Conservation (phyloP, 768 basidiomycete species). For the Russula dissimulans region DNA sequence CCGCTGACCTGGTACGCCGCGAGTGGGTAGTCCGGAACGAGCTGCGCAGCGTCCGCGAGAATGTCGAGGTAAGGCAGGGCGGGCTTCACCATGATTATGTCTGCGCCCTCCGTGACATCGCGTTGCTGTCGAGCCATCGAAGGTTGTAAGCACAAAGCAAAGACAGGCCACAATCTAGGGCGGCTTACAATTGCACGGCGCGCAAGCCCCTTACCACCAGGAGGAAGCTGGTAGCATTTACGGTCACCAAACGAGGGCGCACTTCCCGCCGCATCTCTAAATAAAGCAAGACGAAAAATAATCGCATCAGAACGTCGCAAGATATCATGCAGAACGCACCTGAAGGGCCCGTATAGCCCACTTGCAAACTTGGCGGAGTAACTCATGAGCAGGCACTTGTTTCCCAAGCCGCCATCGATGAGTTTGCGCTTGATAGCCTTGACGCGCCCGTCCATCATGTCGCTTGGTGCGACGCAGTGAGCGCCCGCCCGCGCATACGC, state of each 20-base stretch:
- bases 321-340: conserved; percentile 37
- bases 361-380: conserved; percentile 99
- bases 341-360: conserved; percentile 90
- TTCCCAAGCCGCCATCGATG: conserved; percentile 76
- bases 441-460: conserved; percentile 99
- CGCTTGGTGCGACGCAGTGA: conserved; percentile 95
- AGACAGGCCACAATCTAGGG: neutral
- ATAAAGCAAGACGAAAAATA: neutral
- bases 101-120: conserved; percentile 85
- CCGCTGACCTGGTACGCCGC: conserved; percentile 98
- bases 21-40: conserved; percentile 82
- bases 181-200: conserved; percentile 79
- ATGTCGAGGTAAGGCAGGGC: conserved; percentile 94
- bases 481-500: conserved; percentile 93
- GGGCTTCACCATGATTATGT: conserved; percentile 99
- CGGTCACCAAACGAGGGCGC: conserved; percentile 91
- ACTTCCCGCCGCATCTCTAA: conserved; percentile 93
- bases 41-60: conserved; percentile 75
- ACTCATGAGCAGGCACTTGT: conserved; percentile 88
- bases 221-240: conserved; percentile 97
- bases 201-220: conserved; percentile 79
- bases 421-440: conserved; percentile 79
- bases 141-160: neutral
- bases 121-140: conserved; percentile 52
- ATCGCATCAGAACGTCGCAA: neutral